Percentiles rank a stretch among this genome's conserved stretches.
Evolutionary conservation across 345 rosid species (phyloP).

Genomic region (Trapa incisa): DNA sequence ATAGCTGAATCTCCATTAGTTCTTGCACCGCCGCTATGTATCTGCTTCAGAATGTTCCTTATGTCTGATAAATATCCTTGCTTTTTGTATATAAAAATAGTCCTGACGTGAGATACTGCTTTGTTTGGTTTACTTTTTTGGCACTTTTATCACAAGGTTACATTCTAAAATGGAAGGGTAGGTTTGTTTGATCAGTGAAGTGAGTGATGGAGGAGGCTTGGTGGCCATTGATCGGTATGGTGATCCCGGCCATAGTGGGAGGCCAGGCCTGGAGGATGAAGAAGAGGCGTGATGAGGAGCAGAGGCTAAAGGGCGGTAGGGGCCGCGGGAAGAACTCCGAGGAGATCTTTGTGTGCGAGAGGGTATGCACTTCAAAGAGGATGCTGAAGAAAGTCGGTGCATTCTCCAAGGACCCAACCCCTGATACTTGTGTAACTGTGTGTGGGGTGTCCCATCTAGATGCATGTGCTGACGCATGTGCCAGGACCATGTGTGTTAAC

Average conservation of each 20-base stretch:
- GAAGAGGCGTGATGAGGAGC: conserved; percentile 53
- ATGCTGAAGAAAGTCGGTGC: conserved; percentile 79
- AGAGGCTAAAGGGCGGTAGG: conserved; percentile 59
- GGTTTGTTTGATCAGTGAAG: neutral
- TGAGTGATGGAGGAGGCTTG: conserved; percentile 62
- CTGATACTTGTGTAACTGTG: conserved; percentile 73
- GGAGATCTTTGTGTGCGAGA: conserved; percentile 74
- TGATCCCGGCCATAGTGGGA: conserved; percentile 56
- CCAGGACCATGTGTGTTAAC: conserved; percentile 70
- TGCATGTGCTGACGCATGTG: conserved; percentile 86
- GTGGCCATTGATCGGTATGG: conserved; percentile 68
- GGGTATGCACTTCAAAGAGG: conserved; percentile 84
- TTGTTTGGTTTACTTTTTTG: too few species aligned
- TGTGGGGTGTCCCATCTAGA: conserved; percentile 87
- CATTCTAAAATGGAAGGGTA: neutral
- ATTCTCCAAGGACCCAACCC: conserved; percentile 64
- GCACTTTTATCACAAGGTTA: neutral
- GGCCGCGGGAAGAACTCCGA: conserved; percentile 77
- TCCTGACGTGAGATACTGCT: too few species aligned
- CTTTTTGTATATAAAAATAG: too few species aligned
- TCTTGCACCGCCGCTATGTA: too few species aligned
- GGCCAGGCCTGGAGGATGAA: conserved; percentile 59
- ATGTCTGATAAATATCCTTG: too few species aligned
- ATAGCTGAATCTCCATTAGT: too few species aligned
- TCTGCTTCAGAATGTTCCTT: too few species aligned